Base-by-base conservation (phyloP, 2,329 filamentous ascomycete genomes). In the Colletotrichum acutatum region DNA sequence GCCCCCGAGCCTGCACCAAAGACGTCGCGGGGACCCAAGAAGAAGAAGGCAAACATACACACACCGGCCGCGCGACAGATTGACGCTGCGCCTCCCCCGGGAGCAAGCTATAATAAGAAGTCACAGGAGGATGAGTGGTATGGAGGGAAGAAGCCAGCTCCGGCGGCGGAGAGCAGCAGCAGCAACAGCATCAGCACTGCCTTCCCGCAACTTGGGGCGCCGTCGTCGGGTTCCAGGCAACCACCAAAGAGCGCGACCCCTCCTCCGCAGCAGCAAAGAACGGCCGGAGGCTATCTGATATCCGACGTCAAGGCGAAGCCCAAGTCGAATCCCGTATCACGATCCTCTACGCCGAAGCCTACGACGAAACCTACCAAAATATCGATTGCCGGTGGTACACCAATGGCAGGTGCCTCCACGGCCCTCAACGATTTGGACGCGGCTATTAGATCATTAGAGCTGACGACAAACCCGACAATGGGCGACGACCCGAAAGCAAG, bases 361-460 rank as follows among this genome's bases (percentile, higher is more conserved):
- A 77, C 79, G 49, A 82, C 84, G 46, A 72, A 72, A 54, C 70
- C 60, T 22, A 82, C 92, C 46, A 95, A 95, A 81, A 83, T 94
- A 68, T 90, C 90, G 75, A 91, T 97, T 68, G 87, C 93, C 0
- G 94, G 95, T 54, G 94, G 94, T 14, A 92, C 90, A 11, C 91
- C 94, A 1, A 97, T 97, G 94, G 92, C 95, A 68, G 94, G 95
- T 19, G 90, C 93, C 49, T 95, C 93, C 0, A 92, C 92, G 1
- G 91, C 92, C 1, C 85, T 97, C 22, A 90, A 90, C 19, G 91
- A 93, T 77, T 83, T 94, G 1, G 91, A 94, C 76, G 92, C 95
- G 1, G 95, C 96, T 5, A 98, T 99, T 76, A 92, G 95, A 28
- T 89, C 92, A 2, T 89, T 99, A 7, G 97, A 99, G 80, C 89